Base-by-base conservation (phyloP, 2,329 filamentous ascomycete species). In the Aspergillus alliaceus region DNA sequence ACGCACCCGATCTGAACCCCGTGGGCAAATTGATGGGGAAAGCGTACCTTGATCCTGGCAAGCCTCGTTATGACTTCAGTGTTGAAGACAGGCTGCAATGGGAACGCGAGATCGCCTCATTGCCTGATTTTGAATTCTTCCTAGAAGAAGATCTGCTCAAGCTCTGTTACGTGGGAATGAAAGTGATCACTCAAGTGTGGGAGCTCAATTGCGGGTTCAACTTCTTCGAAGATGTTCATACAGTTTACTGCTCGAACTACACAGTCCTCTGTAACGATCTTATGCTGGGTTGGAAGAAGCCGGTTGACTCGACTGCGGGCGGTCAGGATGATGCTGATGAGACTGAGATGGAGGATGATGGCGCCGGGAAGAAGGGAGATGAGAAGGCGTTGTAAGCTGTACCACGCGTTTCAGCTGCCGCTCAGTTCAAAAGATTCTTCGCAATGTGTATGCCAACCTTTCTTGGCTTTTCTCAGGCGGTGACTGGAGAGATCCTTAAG, bases 221-320 rank as follows among this genome's bases (percentile, higher is more conserved):
- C 60, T 91, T 89, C 69, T 83, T 92, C 68, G 87, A 87, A 67
- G 73, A 79, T 2, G 70, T 88, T 15, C 69, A 76, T 27, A 79
- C 79, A 0, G 69, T 87, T 11, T 82, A 83, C 56, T 85, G 85
- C 3, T 83, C 82, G 0, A 90, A 89, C 68, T 85, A 89, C 67
- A 82, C 79, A 0, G 84, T 85, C 56, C 75, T 92, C 25, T 82
- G 84, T 1, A 90, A 93, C 69, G 84, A 88, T 63, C 75, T 90
- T 62, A 90, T 93, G 87, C 65, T 80, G 22, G 72, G 80, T 18
- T 92, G 84, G 81, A 90, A 86, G 70, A 74, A 82, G 24, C 87
- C 87, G 0, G 70, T 65, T 42, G 61, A 66, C 54, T 31, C 71
- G 35, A 51, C 47, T 9, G 47, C 15, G 3, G 39, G 34, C 6